Evolutionary conservation across 1,139 yeast genomes (phyloP).

Genomic region (Blastobotrys illinoisensis): DNA sequence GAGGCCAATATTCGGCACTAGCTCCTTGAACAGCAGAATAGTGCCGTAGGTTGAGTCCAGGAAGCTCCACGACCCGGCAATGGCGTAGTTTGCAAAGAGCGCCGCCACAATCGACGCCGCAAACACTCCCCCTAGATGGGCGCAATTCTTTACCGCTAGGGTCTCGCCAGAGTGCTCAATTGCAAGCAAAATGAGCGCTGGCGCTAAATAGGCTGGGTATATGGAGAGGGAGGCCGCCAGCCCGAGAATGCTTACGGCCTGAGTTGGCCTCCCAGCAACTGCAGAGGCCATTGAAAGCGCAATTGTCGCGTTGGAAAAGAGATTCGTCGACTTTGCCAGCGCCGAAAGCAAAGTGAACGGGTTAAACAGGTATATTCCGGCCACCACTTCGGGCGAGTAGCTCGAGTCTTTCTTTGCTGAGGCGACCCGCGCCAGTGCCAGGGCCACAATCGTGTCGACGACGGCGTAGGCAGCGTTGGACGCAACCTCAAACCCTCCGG

Average conservation of each 20-base stretch:
- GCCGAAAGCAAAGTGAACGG: constrained; percentile 70
- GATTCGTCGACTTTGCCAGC: constrained; percentile 61
- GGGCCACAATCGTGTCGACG: constrained; percentile 40
- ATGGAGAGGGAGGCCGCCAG: constrained; percentile 60
- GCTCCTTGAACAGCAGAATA: constrained; percentile 55
- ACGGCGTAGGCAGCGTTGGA: constrained; percentile 36
- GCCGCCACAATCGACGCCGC: constrained; percentile 31
- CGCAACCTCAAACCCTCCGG: constrained; percentile 13
- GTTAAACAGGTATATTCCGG: constrained; percentile 65
- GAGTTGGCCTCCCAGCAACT: constrained; percentile 36
- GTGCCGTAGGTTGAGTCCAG: constrained; percentile 58
- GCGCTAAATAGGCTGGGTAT: constrained; percentile 46
- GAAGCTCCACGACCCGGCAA: constrained; percentile 48
- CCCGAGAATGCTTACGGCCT: constrained; percentile 53
- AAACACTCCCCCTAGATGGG: constrained; percentile 19
- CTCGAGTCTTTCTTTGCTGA: constrained; percentile 9
- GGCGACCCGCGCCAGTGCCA: constrained; percentile 41
- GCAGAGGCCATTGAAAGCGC: constrained; percentile 48
- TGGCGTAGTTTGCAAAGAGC: constrained; percentile 39
- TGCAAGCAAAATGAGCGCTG: constrained; percentile 18
- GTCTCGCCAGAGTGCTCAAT: background rate
- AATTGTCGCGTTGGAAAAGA: constrained; percentile 55
- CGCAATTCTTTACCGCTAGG: background rate
- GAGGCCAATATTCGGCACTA: constrained; percentile 80
- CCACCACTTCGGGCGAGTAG: constrained; percentile 27